phyloP scores from a whole-genome alignment of 2,329 filamentous ascomycete genomes.

The Neonectria faginata region DNA sequence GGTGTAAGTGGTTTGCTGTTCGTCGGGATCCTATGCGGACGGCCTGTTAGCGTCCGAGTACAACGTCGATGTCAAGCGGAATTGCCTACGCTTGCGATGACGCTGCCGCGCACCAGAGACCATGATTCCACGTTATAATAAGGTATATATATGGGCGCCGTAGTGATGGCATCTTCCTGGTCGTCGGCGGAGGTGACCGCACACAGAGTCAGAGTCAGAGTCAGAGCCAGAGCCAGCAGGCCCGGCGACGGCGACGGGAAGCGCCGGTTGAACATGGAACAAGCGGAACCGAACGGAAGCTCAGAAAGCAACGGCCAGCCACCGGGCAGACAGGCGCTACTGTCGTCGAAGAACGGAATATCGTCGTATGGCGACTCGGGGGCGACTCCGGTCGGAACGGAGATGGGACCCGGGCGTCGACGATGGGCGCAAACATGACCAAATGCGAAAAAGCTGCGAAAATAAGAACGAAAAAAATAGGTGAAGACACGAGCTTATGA shows the following conservation, averaged over 20 bases:
- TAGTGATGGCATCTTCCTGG: constrained; percentile 49
- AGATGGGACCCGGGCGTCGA: neutral
- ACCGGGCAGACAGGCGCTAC: neutral
- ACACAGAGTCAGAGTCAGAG: constrained; percentile 42
- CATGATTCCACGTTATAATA: constrained; percentile 57
- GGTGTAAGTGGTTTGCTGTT: constrained; percentile 58
- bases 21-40: constrained; percentile 49
- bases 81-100: constrained; percentile 56
- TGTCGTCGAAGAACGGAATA: neutral
- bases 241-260: constrained; percentile 37
- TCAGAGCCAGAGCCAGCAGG: constrained; percentile 43
- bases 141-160: constrained; percentile 60
- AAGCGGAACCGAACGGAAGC: constrained; percentile 5
- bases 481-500: constrained; percentile 7
- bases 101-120: constrained; percentile 59
- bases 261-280: constrained; percentile 28
- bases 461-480: neutral
- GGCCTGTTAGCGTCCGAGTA: constrained; percentile 10
- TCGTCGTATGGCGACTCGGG: neutral
- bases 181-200: constrained; percentile 36
- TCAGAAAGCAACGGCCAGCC: neutral
- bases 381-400: neutral
- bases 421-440: constrained; percentile 8
- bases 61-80: neutral
- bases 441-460: neutral